Base-by-base conservation (phyloP, 805 yeast genomes). In the Priceomyces fermenticarens region DNA sequence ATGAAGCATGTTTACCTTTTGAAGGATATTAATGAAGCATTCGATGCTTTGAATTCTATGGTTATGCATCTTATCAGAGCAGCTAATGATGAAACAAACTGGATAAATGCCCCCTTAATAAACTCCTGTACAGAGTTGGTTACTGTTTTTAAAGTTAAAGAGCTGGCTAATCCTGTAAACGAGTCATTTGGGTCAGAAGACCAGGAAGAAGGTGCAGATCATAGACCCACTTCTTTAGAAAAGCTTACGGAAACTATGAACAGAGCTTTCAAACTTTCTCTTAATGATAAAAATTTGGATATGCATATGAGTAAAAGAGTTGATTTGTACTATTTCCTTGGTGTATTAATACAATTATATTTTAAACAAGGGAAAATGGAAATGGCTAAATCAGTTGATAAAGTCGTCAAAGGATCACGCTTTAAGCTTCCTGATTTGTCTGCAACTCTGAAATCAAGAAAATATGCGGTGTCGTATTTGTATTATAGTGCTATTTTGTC, bases 221-320 rank as follows among this genome's bases (percentile, higher is more conserved):
- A 43, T 17, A 34, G 62, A 10, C 41, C 49, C 11, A 47, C 64
- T 14, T 48, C 61, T 4, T 46, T 76, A 44, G 85, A 81, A 42
- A 70, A 67, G 34, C 74, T 86, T 32, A 82, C 87, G 0, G 67
- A 81, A 45, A 72, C 83, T 2, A 70, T 88, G 40, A 88, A 88
- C 58, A 73, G 80, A 44, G 77, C 90, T 5, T 85, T 88, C 63
- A 86, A 84, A 43, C 56, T 85, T 3, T 86, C 95, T 46, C 67
- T 89, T 33, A 86, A 85, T 47, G 97, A 89, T 60, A 74, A 90
- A 43, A 80, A 80, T 45, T 75, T 78, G n/a, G 75, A 75, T 20
- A 36, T 59, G 14, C 38, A 35, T 0, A 51, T 52, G 10, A 77
- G 83, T 45, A 84, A 85, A 54, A 73, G 82, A 52, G 60, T 63